phyloP scores from a whole-genome alignment of 2,329 filamentous ascomycete species.

The Sclerotinia trifoliorum region DNA sequence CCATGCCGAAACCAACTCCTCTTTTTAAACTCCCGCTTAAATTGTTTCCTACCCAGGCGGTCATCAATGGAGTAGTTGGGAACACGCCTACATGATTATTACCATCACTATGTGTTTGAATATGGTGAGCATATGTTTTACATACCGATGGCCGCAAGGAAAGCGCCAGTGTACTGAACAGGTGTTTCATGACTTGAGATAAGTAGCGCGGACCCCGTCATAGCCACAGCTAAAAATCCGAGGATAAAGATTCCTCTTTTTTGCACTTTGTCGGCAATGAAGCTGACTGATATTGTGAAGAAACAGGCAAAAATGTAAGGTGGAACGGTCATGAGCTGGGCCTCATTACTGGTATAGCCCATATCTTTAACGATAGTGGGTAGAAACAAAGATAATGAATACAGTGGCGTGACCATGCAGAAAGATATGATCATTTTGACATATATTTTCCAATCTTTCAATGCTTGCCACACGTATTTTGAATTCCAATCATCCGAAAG shows the following conservation, averaged over 20 bases:
- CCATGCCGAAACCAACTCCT: slow-evolving; percentile 79
- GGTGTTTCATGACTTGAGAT: slow-evolving; percentile 60
- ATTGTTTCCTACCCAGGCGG: slow-evolving; percentile 85
- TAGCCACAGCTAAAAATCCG: slow-evolving; percentile 62
- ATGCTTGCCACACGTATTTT: slow-evolving; percentile 56
- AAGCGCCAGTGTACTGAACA: slow-evolving; percentile 78
- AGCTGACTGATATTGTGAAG: slow-evolving; percentile 67
- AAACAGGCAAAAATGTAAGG: slow-evolving; percentile 63
- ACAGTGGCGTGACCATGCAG: slow-evolving; percentile 54
- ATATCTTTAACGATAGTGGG: slow-evolving; percentile 49
- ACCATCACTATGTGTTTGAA: not conserved
- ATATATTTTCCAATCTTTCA: slow-evolving; percentile 55
- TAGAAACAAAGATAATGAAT: slow-evolving; percentile 46
- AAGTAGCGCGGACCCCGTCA: slow-evolving; percentile 76
- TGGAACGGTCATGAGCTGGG: slow-evolving; percentile 50
- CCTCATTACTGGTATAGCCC: slow-evolving; percentile 54
- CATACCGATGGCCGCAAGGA: slow-evolving; percentile 67
- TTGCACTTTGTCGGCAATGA: slow-evolving; percentile 69
- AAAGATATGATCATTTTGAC: slow-evolving; percentile 54
- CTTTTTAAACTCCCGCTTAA: slow-evolving; percentile 89
- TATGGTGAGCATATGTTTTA: slow-evolving; percentile 24
- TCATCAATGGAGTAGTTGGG: slow-evolving; percentile 77
- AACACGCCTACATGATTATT: slow-evolving; percentile 63
- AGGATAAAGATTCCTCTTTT: slow-evolving; percentile 71
- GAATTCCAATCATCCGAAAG: slow-evolving; percentile 63